phyloP scores from a whole-genome alignment of 1,139 yeast species.

The Scheffersomyces cryptocercus region DNA sequence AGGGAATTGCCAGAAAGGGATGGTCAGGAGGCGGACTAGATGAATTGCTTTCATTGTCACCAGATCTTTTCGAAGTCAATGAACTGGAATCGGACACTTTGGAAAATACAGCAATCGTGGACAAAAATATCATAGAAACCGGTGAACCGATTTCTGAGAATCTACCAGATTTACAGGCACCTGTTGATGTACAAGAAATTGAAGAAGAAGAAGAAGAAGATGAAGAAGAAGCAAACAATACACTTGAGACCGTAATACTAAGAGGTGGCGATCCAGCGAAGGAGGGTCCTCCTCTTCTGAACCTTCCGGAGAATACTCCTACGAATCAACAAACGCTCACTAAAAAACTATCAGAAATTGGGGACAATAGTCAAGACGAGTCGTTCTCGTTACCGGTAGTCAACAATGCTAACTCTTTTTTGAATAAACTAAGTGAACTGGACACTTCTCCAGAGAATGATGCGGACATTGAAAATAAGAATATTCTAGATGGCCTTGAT shows the following conservation, averaged over 20 bases:
- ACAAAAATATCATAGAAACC: background rate
- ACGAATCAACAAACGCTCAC: no score
- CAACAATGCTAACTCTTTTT: conserved; percentile 16
- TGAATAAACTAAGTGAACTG: conserved; percentile 7
- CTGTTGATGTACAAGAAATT: background rate
- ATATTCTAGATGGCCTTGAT: conserved; percentile 15
- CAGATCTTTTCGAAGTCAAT: conserved; percentile 47
- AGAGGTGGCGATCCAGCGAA: background rate
- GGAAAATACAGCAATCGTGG: conserved; percentile 14
- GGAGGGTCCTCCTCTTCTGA: background rate
- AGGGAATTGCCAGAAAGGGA: conserved; percentile 79
- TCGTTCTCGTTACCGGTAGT: conserved; percentile 35
- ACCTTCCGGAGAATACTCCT: no score
- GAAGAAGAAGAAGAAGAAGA: background rate
- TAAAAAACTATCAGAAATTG: no score
- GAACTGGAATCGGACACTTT: conserved; percentile 8
- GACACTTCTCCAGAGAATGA: conserved; percentile 9
- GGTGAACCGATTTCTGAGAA: no score
- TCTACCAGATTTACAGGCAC: no score
- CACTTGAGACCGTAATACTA: conserved; percentile 14
- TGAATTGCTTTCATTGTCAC: conserved; percentile 55
- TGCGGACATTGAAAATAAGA: conserved; percentile 5
- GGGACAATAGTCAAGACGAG: conserved; percentile 18
- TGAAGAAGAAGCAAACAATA: conserved; percentile 5
- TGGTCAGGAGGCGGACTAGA: conserved; percentile 88